These are phyloP conservation scores for Didymella sp. DNA, from an alignment of 2,329 filamentous ascomycete genomes.

Conservation along the genomic window DNA sequence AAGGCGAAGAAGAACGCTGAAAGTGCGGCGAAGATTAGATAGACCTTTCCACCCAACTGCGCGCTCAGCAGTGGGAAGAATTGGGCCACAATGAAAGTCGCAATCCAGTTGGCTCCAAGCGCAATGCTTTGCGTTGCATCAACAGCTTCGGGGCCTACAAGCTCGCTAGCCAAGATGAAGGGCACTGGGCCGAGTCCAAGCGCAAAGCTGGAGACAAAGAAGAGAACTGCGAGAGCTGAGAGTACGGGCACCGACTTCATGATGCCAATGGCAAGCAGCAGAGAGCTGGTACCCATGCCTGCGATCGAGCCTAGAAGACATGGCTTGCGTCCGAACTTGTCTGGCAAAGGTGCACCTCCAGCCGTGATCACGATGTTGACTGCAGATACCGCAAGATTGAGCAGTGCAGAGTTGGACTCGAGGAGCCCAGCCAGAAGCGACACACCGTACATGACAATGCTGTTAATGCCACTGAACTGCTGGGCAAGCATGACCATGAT, in stretches of 20 bases:
- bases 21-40: conserved; percentile 85
- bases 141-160: conserved; percentile 88
- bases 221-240: conserved; percentile 79
- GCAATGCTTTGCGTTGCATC: conserved; percentile 91
- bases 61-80: conserved; percentile 91
- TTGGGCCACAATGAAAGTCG: conserved; percentile 90
- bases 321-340: conserved; percentile 84
- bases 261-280: conserved; percentile 82
- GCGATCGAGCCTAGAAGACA: conserved; percentile 83
- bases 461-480: conserved; percentile 92
- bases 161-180: conserved; percentile 90
- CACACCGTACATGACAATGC: conserved; percentile 98
- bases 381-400: conserved; percentile 86
- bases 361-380: conserved; percentile 87
- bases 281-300: conserved; percentile 81
- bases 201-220: conserved; percentile 89
- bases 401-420: conserved; percentile 77
- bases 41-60: conserved; percentile 81
- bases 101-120: conserved; percentile 84
- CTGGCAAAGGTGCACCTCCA: conserved; percentile 81
- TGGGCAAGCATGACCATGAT: conserved; percentile 94
- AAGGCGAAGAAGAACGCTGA: conserved; percentile 74
- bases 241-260: conserved; percentile 73
- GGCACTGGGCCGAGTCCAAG: conserved; percentile 92
- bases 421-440: conserved; percentile 83